Base-by-base conservation (phyloP, 2,329 filamentous ascomycete genomes). In the Penicillium vulpinum region DNA sequence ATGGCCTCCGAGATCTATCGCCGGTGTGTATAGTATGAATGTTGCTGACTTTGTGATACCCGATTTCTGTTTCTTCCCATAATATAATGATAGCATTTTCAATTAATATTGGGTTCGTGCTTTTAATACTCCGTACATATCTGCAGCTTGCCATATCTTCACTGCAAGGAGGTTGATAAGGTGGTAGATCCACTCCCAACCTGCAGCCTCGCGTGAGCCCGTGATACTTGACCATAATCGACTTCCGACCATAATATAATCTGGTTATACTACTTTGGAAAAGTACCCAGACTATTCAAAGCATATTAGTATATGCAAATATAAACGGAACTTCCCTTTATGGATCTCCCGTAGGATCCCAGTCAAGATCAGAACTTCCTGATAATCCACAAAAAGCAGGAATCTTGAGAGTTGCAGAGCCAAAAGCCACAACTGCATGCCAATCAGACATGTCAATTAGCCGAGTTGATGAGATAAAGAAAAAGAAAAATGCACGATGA, bases 1-100 rank as follows among this genome's bases (percentile, higher is more conserved):
- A 54, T 36, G 39, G 21, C 21, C 33, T 52, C 13, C 53, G 15
- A 29, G 51, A 60, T 45, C 29, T 64, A 15, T 49, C 33, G 13
- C 58, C 62, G 16, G 50, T 64, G 24, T 62, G 63, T 57, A 35
- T 45, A 18, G 38, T 40, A 52, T 65, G 48, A 61, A 29, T 29
- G 21, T 24, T 44, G 5, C 22, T 50, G 18, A 36, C 22, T 47
- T 41, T 45, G 51, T 58, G 61, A 64, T 64, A 63, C 62, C 62
- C 62, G 52, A 49, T 60, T 33, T 45, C 36, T 47, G 51, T 51
- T 50, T 51, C 33, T 39, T 51, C 41, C 31, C 9, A 41, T 24
- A 13, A 40, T 44, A 28, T 29, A 43, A 53, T 41, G 11, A 36
- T 33, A 29, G 39, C 44, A 8, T 35, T 31, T 35, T 7, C 5